Evolutionary conservation across 495 filamentous ascomycete species (phyloP).

Genomic region (Penicillium egyptiacum): DNA sequence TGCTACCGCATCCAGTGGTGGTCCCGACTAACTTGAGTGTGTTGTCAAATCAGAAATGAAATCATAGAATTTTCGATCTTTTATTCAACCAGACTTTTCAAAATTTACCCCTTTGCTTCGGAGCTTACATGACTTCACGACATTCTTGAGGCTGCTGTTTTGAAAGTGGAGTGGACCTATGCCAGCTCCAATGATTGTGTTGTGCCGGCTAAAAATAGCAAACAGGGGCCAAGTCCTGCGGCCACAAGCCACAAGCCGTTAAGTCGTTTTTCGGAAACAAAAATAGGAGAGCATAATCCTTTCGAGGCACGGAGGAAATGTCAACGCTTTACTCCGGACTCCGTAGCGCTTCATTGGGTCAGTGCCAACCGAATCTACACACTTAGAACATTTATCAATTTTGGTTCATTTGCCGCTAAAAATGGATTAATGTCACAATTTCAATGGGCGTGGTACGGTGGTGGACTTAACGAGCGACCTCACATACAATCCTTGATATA

Average conservation of each 20-base stretch:
- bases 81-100: not conserved
- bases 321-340: not conserved
- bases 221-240: constrained; percentile 5
- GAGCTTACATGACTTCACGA: constrained; percentile 4
- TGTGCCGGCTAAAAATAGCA: constrained; percentile 13
- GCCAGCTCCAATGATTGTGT: constrained; percentile 2
- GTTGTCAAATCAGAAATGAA: not conserved
- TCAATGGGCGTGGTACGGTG: not conserved
- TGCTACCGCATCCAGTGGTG: not conserved
- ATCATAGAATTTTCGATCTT: not conserved
- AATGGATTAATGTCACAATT: not conserved
- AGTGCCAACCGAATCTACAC: not conserved
- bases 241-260: not conserved
- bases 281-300: not conserved
- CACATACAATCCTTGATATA: not conserved
- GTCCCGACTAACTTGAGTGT: not conserved
- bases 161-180: constrained; percentile 6
- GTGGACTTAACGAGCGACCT: not conserved
- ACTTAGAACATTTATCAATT: not conserved
- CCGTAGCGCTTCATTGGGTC: not conserved
- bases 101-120: constrained; percentile 2
- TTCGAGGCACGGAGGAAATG: too few relatives aligned
- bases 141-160: constrained; percentile 8
- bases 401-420: not conserved
- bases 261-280: not conserved